Base-by-base conservation (phyloP, 345 rosid genomes). In the Dovyalis caffra region DNA sequence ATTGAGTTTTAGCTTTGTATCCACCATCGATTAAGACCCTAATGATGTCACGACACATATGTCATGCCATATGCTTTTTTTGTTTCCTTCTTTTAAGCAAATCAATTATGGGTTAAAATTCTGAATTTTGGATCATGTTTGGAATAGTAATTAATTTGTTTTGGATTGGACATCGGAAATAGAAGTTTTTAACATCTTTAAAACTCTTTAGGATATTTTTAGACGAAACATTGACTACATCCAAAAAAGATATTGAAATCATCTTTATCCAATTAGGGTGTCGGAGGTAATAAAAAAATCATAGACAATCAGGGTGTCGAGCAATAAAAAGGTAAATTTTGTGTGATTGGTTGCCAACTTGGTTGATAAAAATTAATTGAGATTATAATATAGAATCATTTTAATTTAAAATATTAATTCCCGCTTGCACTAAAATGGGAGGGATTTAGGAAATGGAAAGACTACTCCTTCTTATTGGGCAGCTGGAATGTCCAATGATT, bases 21-120 rank as follows among this genome's bases (percentile, higher is more conserved):
- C 1, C 14, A 10, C 15, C 26, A 2, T 12, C 14, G 51, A 71
- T 71, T 57, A 26, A 71, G 25, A 58, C 53, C n/a, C 14, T 57
- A 11, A 26, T 61, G 56, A 60, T 61, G 68, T 60, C 66, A 72
- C 43, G 18, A 11, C 66, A 15, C 56, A 25, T 37, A 71, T 71
- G 73, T 70, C 73, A 70, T 53, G 40, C 6, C 62, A 2, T 29
- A 69, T 31, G 26, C 8, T 12, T 6, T 38, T 18, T 26, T 40
- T 47, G 18, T 18, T 23, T 37, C 5, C 6, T 25, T 65, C 35
- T 1, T 64, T 4, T 7, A 9, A 21, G 37, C 58, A 26, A 47
- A n/a, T 53, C 73, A 47, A 33, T 51, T 47, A 8, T 0, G 6
- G 18, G 56, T 49, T 1, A 20, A 29, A 69, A 16, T 43, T 12